Evolutionary conservation across 1,139 yeast species (phyloP), one percentile per base, ranked within the genome.

Genomic region (Nakaseomyces bracarensis): DNA sequence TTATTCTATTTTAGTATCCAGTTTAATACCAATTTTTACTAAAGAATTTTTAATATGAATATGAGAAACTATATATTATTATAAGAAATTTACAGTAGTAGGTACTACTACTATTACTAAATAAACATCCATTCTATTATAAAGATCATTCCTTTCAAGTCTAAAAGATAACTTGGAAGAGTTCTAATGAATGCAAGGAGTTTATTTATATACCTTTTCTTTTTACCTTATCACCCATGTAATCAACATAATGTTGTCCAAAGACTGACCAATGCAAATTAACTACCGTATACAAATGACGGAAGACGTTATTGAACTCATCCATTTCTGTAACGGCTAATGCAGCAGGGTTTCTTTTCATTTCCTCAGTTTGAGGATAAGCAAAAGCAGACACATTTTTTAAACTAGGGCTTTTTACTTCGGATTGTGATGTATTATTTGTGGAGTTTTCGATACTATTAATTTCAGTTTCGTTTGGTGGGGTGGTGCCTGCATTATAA

Each of bases 181-280:
- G n/a, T n/a, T n/a, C n/a, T n/a, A n/a, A n/a, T n/a, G n/a, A n/a
- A n/a, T n/a, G 14, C 10, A 2, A 26, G n/a, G 28, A 26, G n/a
- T n/a, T n/a, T n/a, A 26, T 14, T 38, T 25, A 41, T 11, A 33
- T 33, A 34, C 35, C 36, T 28, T 43, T 44, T 34, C 45, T 45
- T 16, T 40, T 47, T 38, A 52, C 47, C 35, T 53, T 52, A 37
- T 58, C 61, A 18, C 55, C 53, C 39, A 60, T 41, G 21, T 51
- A 45, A 21, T 59, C 63, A 37, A 55, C 42, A 41, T 61, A 61
- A 45, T 60, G 60, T 19, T 50, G 46, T 11, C 63, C 63, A 41
- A 60, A 58, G n/a, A 61, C 65, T 13, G 64, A 60, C 65, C 65
- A 61, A 41, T 61, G 64, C 36, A 61, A 51, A 39, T 58, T 58